Percentiles rank a stretch among this genome's conserved stretches.
Evolutionary conservation across 768 basidiomycete species (phyloP).

Genomic region (Lactifluus echinatus): DNA sequence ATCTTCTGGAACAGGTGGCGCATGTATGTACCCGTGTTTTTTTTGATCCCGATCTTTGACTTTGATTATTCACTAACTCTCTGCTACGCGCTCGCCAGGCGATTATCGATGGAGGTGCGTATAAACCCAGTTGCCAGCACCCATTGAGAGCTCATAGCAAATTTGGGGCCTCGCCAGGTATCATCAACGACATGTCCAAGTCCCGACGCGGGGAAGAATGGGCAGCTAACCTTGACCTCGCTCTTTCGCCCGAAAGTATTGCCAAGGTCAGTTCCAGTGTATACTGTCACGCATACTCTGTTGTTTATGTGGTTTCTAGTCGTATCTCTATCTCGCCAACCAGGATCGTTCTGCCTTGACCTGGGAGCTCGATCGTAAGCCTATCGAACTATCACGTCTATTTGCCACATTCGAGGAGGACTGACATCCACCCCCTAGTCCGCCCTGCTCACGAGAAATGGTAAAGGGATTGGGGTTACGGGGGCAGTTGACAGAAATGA

Average conservation of each 20-base stretch:
- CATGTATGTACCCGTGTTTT: not conserved
- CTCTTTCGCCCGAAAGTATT: constrained; percentile 58
- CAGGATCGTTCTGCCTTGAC: constrained; percentile 70
- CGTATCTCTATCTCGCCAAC: constrained; percentile 55
- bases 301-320: constrained; percentile 29
- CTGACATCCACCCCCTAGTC: constrained; percentile 25
- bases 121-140: too few relatives aligned
- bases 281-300: not conserved
- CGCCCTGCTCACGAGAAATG: constrained; percentile 49
- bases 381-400: not conserved
- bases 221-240: constrained; percentile 37
- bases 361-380: constrained; percentile 73
- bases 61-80: too few relatives aligned
- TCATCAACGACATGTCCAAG: constrained; percentile 20
- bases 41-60: not conserved
- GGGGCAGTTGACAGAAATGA: not conserved
- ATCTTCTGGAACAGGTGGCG: not conserved
- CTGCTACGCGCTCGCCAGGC: constrained; percentile 30
- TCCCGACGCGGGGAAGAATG: constrained; percentile 26
- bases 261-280: constrained; percentile 38
- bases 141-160: too few relatives aligned
- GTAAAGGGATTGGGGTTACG: constrained; percentile 24
- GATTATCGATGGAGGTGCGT: constrained; percentile 58
- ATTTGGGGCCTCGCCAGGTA: too few relatives aligned
- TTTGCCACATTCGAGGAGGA: not conserved